phyloP scores from a whole-genome alignment of 2,329 filamentous ascomycete species.

The Nothophoma quercina region DNA sequence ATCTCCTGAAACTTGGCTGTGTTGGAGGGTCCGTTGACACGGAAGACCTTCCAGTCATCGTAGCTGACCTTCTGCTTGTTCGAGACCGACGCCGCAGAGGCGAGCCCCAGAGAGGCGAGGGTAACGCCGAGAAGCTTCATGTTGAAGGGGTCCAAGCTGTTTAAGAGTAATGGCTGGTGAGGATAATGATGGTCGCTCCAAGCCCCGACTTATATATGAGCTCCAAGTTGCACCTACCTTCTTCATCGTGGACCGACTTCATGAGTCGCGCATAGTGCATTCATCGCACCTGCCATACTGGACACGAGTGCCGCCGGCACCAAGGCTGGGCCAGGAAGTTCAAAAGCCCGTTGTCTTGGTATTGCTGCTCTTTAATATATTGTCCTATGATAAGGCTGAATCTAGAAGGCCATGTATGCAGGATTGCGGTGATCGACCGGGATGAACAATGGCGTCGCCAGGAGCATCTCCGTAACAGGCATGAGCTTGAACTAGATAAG shows the following conservation, averaged over 20 bases:
- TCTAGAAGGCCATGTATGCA: slow-evolving; percentile 18
- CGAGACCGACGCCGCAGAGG: slow-evolving; percentile 42
- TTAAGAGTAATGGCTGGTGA: slow-evolving; percentile 14
- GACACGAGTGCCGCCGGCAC: slow-evolving; percentile 12
- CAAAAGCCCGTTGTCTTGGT: slow-evolving; percentile 13
- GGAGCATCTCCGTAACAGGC: slow-evolving; percentile 10
- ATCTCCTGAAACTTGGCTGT: slow-evolving; percentile 37
- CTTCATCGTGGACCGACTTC: not conserved
- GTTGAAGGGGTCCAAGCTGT: slow-evolving; percentile 3
- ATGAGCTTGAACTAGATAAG: slow-evolving; percentile 21
- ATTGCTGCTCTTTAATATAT: slow-evolving; percentile 18
- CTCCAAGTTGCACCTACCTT: not conserved
- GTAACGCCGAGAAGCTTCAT: slow-evolving; percentile 44
- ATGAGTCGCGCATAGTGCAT: slow-evolving; percentile 6
- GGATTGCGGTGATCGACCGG: slow-evolving; percentile 14
- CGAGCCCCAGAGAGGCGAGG: slow-evolving; percentile 43
- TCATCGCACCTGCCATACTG: slow-evolving; percentile 20
- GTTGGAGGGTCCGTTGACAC: slow-evolving; percentile 43
- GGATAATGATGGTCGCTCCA: slow-evolving; percentile 6
- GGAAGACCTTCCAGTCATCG: slow-evolving; percentile 48
- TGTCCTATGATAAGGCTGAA: slow-evolving; percentile 17
- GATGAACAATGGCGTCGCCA: slow-evolving; percentile 9
- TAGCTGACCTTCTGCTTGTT: slow-evolving; percentile 43
- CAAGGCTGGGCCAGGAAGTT: slow-evolving; percentile 19
- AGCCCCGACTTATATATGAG: slow-evolving; percentile 9